A percentile compares a stretch with the other conserved stretches of the same genome.
These are phyloP conservation scores for Silene latifolia DNA, from an alignment of 148 eudicot genomes.

Conservation along the genomic window DNA sequence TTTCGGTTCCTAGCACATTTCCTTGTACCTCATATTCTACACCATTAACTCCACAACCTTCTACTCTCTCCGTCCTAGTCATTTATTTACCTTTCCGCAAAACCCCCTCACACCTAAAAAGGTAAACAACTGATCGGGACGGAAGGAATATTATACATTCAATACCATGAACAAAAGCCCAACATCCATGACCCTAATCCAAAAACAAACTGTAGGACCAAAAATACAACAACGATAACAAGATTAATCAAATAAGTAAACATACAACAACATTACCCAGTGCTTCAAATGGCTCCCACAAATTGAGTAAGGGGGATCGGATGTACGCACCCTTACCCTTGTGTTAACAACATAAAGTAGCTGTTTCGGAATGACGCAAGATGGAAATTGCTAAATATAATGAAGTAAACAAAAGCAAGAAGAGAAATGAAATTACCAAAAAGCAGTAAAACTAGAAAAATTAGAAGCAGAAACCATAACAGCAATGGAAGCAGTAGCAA, in stretches of 20 bases:
- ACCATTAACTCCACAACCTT: conserved; percentile 1
- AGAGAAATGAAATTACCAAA: conserved; percentile 45
- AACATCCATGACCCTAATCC: neutral
- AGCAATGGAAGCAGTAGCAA: conserved; percentile 68
- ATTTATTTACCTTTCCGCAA: neutral
- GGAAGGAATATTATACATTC: neutral
- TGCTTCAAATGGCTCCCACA: too few relatives aligned
- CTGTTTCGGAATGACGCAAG: too few relatives aligned
- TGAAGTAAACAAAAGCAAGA: neutral
- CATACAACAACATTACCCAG: neutral
- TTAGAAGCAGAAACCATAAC: conserved; percentile 72
- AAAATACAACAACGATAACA: neutral
- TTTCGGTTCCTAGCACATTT: neutral
- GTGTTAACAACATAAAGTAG: too few relatives aligned
- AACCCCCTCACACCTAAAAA: neutral
- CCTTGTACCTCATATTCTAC: neutral
- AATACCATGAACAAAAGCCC: neutral
- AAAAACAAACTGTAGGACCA: neutral
- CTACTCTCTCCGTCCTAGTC: neutral
- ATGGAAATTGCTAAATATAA: neutral
- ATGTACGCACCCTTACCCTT: too few relatives aligned
- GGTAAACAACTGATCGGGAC: neutral
- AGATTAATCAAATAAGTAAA: neutral
- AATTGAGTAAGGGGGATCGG: too few relatives aligned
- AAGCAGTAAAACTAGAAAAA: conserved; percentile 69